Percentiles rank a stretch among this genome's conserved stretches.
Evolutionary conservation across 1,284 basidiomycete species (phyloP).

Genomic region (Agaricales sp.): DNA sequence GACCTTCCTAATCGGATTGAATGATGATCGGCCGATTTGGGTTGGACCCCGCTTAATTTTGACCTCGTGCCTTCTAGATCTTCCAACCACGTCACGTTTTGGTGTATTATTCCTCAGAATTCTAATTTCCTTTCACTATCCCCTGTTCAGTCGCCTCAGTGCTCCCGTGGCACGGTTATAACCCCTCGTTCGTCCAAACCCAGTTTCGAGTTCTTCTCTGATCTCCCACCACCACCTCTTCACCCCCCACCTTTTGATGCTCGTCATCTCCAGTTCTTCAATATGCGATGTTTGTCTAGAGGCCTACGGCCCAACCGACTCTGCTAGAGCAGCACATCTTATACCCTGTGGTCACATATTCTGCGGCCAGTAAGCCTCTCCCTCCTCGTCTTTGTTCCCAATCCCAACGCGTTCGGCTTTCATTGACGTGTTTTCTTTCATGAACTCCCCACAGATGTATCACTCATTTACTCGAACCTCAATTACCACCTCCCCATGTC

Average conservation of each 20-base stretch:
- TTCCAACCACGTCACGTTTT: no score
- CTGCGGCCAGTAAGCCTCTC: constrained; percentile 29
- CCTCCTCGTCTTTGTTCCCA: neutral
- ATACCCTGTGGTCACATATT: constrained; percentile 44
- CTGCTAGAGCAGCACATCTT: constrained; percentile 31
- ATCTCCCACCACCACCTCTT: constrained; percentile 12
- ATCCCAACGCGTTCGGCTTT: constrained; percentile 2
- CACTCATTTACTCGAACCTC: neutral
- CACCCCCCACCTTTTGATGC: constrained; percentile 26
- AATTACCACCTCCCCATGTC: neutral
- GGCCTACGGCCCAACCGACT: constrained; percentile 22
- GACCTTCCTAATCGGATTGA: neutral
- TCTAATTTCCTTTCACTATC: neutral
- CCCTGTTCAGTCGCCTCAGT: neutral
- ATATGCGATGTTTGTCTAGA: constrained; percentile 46
- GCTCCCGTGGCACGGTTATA: constrained; percentile 1
- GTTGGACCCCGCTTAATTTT: neutral
- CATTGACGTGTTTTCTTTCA: constrained; percentile 9
- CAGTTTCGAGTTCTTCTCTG: constrained; percentile 10
- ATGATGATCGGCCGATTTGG: neutral
- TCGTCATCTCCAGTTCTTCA: constrained; percentile 34
- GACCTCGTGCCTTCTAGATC: neutral
- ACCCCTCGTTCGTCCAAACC: constrained; percentile 13
- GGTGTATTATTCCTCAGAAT: neutral
- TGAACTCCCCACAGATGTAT: no score